These are phyloP conservation scores for Telfairia occidentalis DNA, from an alignment of 331 rosid genomes.

Conservation along the genomic window DNA sequence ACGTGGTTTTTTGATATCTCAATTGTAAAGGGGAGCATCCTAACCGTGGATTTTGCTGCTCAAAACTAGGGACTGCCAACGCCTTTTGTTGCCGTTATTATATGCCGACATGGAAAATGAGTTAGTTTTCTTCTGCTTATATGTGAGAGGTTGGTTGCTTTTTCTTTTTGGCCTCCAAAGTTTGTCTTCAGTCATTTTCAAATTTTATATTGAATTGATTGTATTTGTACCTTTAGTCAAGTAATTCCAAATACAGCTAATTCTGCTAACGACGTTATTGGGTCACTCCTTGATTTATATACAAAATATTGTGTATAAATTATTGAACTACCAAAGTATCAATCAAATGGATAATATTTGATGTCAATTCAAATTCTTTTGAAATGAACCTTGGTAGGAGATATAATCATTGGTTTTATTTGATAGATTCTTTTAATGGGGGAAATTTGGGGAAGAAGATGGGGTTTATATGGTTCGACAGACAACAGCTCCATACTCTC, in stretches of 20 bases:
- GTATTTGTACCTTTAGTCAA: neutral
- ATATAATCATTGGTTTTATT: neutral
- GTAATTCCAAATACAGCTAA: neutral
- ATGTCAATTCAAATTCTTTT: neutral
- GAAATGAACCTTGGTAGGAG: neutral
- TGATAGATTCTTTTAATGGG: no score
- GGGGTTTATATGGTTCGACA: no score
- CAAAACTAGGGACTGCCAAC: neutral
- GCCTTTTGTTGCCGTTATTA: neutral
- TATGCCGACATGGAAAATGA: neutral
- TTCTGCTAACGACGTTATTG: neutral
- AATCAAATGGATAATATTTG: neutral
- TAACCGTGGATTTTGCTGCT: neutral
- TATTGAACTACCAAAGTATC: neutral
- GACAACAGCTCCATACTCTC: no score
- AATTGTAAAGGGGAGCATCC: neutral
- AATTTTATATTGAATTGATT: neutral
- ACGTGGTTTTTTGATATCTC: neutral
- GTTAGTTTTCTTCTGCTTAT: slow-evolving; percentile 5
- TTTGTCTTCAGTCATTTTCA: neutral
- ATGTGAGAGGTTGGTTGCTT: neutral
- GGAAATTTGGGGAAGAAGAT: no score
- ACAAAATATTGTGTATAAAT: neutral
- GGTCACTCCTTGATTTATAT: neutral
- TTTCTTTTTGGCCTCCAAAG: neutral